phyloP scores from a whole-genome alignment of 192 early-diverging fungal genomes.

The Coemansia sp. region DNA sequence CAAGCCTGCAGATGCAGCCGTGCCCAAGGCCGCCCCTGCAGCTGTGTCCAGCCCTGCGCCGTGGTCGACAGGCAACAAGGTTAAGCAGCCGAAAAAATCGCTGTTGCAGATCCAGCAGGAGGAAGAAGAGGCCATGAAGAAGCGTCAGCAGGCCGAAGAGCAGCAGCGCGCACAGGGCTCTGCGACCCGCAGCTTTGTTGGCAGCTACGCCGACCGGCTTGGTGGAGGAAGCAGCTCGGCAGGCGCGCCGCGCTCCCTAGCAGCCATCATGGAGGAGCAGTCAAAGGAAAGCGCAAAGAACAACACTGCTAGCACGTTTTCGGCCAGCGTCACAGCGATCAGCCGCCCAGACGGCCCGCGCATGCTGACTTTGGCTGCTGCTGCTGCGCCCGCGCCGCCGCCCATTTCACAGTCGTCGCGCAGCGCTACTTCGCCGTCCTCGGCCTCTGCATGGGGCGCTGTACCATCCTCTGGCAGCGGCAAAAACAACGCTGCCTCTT shows the following conservation, averaged over 20 bases:
- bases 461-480: background rate
- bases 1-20: background rate
- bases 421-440: background rate
- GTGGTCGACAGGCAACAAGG: slow-evolving; percentile 32
- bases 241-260: slow-evolving; percentile 26
- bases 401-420: slow-evolving; percentile 4
- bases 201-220: slow-evolving; percentile 47
- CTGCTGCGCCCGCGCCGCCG: slow-evolving; percentile 10
- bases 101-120: slow-evolving; percentile 56
- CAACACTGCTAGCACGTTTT: background rate
- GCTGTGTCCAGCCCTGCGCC: slow-evolving; percentile 27
- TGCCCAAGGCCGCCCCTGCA: background rate
- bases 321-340: background rate
- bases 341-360: slow-evolving; percentile 7
- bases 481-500: slow-evolving; percentile 1
- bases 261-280: slow-evolving; percentile 51
- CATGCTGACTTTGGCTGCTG: slow-evolving; percentile 3
- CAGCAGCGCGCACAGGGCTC: slow-evolving; percentile 17
- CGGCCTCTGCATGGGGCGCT: slow-evolving; percentile 16
- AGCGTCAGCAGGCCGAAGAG: slow-evolving; percentile 29
- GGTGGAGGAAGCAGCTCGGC: slow-evolving; percentile 8
- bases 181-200: slow-evolving; percentile 11
- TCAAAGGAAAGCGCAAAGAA: slow-evolving; percentile 21
- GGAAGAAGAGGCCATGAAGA: slow-evolving; percentile 39
- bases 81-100: slow-evolving; percentile 49